phyloP scores from a whole-genome alignment of 305 asterid genomes.

The Fraxinus nigra region DNA sequence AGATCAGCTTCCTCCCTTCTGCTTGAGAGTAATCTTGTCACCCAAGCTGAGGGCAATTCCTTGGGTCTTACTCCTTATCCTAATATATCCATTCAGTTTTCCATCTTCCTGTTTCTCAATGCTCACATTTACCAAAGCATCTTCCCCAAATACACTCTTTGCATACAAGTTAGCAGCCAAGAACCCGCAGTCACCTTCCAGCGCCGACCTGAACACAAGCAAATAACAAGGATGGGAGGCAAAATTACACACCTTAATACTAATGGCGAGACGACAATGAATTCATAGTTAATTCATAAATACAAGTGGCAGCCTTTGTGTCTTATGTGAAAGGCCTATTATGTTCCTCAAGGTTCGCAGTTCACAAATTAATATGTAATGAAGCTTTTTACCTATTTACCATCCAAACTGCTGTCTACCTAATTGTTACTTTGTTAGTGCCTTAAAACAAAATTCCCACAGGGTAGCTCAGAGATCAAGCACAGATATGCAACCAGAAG shows the following conservation, averaged over 20 bases:
- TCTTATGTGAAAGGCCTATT: neutral
- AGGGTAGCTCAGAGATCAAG: neutral
- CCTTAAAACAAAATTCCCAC: neutral
- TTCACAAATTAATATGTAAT: neutral
- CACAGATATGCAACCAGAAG: neutral
- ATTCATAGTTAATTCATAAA: neutral
- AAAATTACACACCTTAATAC: neutral
- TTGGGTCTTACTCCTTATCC: conserved; percentile 99
- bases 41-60: conserved; percentile 99
- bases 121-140: conserved; percentile 94
- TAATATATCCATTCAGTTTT: conserved; percentile 85
- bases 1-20: conserved; percentile 90
- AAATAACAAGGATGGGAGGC: neutral
- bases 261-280: neutral
- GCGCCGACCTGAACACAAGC: conserved; percentile 68
- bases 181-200: conserved; percentile 96
- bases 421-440: neutral
- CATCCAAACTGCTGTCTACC: neutral
- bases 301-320: neutral
- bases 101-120: conserved; percentile 92
- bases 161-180: conserved; percentile 96
- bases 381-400: neutral
- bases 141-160: conserved; percentile 98
- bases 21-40: conserved; percentile 96
- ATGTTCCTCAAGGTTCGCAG: neutral